A percentile compares a stretch with the other conserved stretches of the same genome.
These are phyloP conservation scores for Raphanus raphanistrum DNA, from an alignment of 345 rosid species.

Conservation along the genomic window DNA sequence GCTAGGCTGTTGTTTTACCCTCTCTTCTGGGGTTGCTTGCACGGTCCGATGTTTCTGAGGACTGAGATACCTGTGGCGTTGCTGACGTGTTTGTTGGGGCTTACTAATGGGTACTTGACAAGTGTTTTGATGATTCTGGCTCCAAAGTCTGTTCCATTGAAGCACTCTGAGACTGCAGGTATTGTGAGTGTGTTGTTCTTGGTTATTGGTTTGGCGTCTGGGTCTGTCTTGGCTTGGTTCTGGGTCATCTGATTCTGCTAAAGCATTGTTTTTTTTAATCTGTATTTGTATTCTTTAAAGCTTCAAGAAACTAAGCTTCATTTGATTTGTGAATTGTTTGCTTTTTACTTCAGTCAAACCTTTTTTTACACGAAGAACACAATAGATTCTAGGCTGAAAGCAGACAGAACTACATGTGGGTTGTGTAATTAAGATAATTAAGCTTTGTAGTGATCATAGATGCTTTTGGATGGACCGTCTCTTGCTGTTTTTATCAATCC, in stretches of 20 bases:
- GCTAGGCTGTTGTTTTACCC: conserved; percentile 87
- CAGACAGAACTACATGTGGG: no score
- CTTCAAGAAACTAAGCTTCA: conserved; percentile 24
- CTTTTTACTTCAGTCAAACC: conserved; percentile 5
- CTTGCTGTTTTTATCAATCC: conserved; percentile 30
- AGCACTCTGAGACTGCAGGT: conserved; percentile 86
- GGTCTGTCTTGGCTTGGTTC: conserved; percentile 73
- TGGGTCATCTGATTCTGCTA: conserved; percentile 72
- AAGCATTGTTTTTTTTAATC: neutral
- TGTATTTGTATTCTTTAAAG: conserved; percentile 32
- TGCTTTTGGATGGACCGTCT: no score
- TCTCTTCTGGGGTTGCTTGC: conserved; percentile 78
- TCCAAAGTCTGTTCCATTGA: conserved; percentile 71
- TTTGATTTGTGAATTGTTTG: conserved; percentile 22
- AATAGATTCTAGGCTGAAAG: neutral
- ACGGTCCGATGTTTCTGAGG: conserved; percentile 74
- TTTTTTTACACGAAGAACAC: neutral
- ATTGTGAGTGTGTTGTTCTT: conserved; percentile 79
- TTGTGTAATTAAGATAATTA: no score
- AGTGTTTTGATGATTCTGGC: conserved; percentile 85
- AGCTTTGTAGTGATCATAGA: no score
- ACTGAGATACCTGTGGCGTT: conserved; percentile 84
- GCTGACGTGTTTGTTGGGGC: conserved; percentile 75
- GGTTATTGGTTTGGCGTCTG: conserved; percentile 72
- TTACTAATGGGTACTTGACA: conserved; percentile 82